Evolutionary conservation across 306 rosid genomes (phyloP).

Genomic region (Abrus pulchellus): DNA sequence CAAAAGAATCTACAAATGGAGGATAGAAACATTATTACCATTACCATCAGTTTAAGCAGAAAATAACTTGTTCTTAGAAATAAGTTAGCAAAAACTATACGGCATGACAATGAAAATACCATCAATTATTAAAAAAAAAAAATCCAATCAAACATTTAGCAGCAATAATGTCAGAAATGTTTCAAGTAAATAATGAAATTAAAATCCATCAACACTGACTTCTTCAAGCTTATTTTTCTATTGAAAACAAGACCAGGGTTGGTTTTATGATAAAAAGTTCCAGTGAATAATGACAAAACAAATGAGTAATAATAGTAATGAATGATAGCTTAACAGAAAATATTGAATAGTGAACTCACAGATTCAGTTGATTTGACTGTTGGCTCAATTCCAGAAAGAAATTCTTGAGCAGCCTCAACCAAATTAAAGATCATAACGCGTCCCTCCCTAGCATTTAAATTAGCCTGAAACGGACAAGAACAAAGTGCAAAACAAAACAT

Average conservation of each 20-base stretch:
- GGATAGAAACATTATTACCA: conserved; percentile 34
- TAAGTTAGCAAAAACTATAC: conserved; percentile 24
- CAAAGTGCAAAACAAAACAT: conserved; percentile 5
- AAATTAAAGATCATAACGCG: conserved; percentile 93
- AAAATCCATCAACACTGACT: conserved; percentile 33
- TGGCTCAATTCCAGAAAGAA: conserved; percentile 84
- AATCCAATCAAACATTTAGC: conserved; percentile 28
- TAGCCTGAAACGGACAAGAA: conserved; percentile 69
- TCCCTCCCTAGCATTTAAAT: conserved; percentile 90
- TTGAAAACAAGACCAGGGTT: conserved; percentile 29
- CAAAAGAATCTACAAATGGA: conserved; percentile 60
- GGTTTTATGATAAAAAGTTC: conserved; percentile 11
- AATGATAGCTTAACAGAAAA: conserved; percentile 25
- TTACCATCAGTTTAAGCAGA: conserved; percentile 39
- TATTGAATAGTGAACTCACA: conserved; percentile 57
- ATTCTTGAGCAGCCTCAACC: conserved; percentile 98
- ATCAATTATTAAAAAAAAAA: conserved; percentile 36
- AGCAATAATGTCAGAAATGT: conserved; percentile 31
- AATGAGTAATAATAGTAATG: conserved; percentile 35
- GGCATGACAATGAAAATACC: conserved; percentile 17
- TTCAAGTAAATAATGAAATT: conserved; percentile 20
- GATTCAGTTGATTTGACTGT: conserved; percentile 61
- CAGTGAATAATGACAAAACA: conserved; percentile 9
- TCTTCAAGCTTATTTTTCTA: conserved; percentile 39
- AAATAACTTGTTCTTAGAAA: conserved; percentile 31